These are phyloP conservation scores for Fusarium odoratissimum DNA, from an alignment of 2,329 filamentous ascomycete species.

Conservation along the genomic window DNA sequence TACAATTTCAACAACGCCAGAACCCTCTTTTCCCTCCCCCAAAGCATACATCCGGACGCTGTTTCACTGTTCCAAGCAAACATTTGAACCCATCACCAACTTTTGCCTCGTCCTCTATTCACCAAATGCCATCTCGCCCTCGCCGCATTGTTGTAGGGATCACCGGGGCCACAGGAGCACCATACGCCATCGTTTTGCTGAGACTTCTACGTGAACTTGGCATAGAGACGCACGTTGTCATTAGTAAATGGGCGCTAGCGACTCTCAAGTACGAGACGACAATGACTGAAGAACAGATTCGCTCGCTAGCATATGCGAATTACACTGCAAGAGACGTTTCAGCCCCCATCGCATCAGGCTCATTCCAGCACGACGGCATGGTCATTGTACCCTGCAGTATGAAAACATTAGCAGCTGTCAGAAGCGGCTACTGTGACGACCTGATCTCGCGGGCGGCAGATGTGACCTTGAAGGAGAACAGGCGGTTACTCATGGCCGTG, in stretches of 20 bases:
- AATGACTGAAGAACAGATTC: slow-evolving; percentile 51
- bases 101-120: background rate
- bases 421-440: background rate
- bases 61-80: background rate
- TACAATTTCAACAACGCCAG: background rate
- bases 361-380: slow-evolving; percentile 1
- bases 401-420: background rate
- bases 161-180: slow-evolving; percentile 61
- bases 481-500: background rate
- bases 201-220: slow-evolving; percentile 54
- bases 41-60: background rate
- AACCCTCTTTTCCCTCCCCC: background rate
- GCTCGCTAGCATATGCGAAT: slow-evolving; percentile 51
- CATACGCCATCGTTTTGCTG: slow-evolving; percentile 56
- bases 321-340: slow-evolving; percentile 57
- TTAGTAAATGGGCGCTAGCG: slow-evolving; percentile 60
- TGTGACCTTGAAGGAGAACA: background rate
- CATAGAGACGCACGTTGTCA: slow-evolving; percentile 60
- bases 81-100: background rate
- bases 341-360: slow-evolving; percentile 40
- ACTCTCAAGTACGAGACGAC: slow-evolving; percentile 61
- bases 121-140: background rate
- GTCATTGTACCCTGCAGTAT: slow-evolving; percentile 1
- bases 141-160: slow-evolving; percentile 59
- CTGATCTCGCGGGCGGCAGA: background rate